Evolutionary conservation across 2,329 filamentous ascomycete genomes (phyloP).

Genomic region (Fusarium pseudonygamai): DNA sequence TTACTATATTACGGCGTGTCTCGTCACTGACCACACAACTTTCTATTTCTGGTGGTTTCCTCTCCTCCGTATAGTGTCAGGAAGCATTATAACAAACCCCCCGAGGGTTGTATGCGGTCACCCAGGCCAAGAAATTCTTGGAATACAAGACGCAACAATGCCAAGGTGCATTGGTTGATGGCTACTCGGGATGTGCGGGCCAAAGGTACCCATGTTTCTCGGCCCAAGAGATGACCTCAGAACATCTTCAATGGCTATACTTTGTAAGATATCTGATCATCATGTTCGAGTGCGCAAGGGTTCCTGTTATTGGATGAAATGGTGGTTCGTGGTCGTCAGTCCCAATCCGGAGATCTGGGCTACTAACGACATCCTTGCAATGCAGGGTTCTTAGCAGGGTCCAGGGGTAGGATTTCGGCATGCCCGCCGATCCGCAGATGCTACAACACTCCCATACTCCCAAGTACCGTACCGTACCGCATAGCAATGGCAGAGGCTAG

Average conservation of each 20-base stretch:
- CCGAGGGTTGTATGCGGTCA: not conserved
- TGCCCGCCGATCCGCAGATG: conserved; percentile 28
- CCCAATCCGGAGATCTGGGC: conserved; percentile 34
- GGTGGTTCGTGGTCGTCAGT: conserved; percentile 25
- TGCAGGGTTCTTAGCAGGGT: conserved; percentile 34
- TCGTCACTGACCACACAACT: not conserved
- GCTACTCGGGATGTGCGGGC: not conserved
- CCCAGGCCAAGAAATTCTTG: not conserved
- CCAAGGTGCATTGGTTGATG: not conserved
- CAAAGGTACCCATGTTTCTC: not conserved
- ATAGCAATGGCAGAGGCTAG: conserved; percentile 20
- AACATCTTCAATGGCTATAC: not conserved
- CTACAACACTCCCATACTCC: not conserved
- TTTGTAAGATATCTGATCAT: not conserved
- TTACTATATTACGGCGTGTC: not conserved
- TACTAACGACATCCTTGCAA: conserved; percentile 26
- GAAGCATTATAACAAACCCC: not conserved
- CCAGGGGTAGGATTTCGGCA: conserved; percentile 37
- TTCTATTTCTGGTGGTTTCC: not conserved
- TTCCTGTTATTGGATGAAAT: conserved; percentile 7
- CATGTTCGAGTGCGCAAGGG: not conserved
- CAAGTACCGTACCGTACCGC: not conserved
- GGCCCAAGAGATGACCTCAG: not conserved
- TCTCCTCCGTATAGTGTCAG: not conserved
- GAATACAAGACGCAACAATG: not conserved